These are phyloP conservation scores for Mycena filopes DNA, from an alignment of 768 basidiomycete species.

Conservation along the genomic window DNA sequence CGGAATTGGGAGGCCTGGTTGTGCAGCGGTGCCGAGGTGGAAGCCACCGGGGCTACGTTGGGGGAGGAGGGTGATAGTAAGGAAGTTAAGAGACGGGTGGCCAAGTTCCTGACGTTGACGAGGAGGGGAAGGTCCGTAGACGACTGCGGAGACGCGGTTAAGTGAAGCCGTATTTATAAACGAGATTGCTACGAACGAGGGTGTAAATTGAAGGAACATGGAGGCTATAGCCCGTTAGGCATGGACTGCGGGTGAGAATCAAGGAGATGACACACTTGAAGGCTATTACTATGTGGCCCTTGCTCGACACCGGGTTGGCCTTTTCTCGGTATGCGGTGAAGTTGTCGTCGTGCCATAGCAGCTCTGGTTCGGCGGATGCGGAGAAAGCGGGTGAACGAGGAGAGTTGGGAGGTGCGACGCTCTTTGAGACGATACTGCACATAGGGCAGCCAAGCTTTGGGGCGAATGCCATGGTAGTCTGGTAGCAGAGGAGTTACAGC, in stretches of 20 bases:
- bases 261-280: conserved; percentile 70
- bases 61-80: conserved; percentile 48
- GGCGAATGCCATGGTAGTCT: conserved; percentile 60
- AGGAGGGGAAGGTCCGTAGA: conserved; percentile 81
- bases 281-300: conserved; percentile 75
- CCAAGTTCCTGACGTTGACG: conserved; percentile 67
- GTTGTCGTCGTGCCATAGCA: conserved; percentile 82
- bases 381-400: conserved; percentile 59
- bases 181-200: conserved; percentile 61
- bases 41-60: conserved; percentile 45
- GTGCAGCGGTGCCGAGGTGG: conserved; percentile 46
- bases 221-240: conserved; percentile 53
- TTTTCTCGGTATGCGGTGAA: conserved; percentile 81
- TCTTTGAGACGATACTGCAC: conserved; percentile 76
- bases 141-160: conserved; percentile 55
- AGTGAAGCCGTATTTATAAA: conserved; percentile 11
- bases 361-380: conserved; percentile 62
- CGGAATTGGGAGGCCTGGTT: conserved; percentile 55
- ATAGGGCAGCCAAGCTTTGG: conserved; percentile 79
- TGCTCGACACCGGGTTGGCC: conserved; percentile 75
- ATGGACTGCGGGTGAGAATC: neutral
- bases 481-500: conserved; percentile 2
- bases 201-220: conserved; percentile 84
- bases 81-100: conserved; percentile 64
- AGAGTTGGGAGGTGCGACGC: conserved; percentile 55